These are phyloP conservation scores for Crataegus laevigata DNA, from an alignment of 306 rosid species.

Conservation along the genomic window DNA sequence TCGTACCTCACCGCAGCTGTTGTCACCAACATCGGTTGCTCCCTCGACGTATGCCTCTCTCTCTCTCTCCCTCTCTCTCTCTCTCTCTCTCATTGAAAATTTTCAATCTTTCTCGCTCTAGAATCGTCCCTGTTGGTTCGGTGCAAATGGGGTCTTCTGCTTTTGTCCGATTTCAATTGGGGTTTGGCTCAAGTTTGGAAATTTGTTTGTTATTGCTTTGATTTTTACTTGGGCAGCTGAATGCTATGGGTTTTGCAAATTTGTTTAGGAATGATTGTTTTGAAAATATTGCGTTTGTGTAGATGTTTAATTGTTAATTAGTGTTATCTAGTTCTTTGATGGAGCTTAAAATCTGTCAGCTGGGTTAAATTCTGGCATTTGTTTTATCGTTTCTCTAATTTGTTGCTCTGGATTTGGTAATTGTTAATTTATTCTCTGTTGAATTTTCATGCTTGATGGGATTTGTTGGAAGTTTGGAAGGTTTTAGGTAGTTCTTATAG, in stretches of 20 bases:
- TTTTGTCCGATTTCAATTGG: conserved; percentile 11
- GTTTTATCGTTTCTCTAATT: background rate
- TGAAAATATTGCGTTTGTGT: background rate
- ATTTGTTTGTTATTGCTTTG: background rate
- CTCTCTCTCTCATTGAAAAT: background rate
- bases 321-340: background rate
- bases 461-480: conserved; percentile 10
- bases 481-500: background rate
- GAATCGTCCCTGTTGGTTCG: background rate
- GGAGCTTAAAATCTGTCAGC: background rate
- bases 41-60: conserved; percentile 58
- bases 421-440: background rate
- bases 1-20: conserved; percentile 91
- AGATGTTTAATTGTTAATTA: background rate
- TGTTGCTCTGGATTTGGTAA: background rate
- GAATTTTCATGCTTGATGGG: background rate
- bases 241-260: background rate
- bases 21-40: conserved; percentile 86
- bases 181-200: background rate
- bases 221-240: background rate
- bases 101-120: background rate
- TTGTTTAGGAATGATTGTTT: background rate
- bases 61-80: background rate
- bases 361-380: background rate
- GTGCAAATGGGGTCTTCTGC: background rate